Conservation (phyloP, 495 filamentous ascomycete species). For the Xylaria venustula region DNA sequence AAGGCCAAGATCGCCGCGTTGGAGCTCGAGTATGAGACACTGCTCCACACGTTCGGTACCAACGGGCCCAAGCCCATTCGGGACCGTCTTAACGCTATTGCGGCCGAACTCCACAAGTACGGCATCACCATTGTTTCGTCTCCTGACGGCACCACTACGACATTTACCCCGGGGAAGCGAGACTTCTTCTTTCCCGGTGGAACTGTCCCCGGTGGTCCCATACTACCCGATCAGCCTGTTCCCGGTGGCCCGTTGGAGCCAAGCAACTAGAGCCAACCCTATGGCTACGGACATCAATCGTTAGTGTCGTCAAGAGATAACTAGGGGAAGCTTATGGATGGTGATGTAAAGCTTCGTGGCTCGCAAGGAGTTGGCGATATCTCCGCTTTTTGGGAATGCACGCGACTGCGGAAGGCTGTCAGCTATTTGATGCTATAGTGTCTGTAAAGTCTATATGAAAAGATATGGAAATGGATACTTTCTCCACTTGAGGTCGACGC, state of each 20-base stretch:
- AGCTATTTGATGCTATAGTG: neutral
- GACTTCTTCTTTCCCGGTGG: conserved; percentile 19
- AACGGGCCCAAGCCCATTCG: conserved; percentile 23
- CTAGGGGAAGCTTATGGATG: neutral
- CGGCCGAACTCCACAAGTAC: conserved; percentile 34
- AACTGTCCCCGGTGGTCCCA: conserved; percentile 16
- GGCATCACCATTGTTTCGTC: conserved; percentile 37
- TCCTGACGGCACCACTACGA: conserved; percentile 36
- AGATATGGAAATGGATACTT: neutral
- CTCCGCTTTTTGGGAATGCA: neutral
- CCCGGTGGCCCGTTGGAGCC: conserved; percentile 27
- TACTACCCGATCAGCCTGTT: conserved; percentile 14
- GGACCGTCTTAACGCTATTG: conserved; percentile 26
- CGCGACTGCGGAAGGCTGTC: neutral
- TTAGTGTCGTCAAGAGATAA: neutral
- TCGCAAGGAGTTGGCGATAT: conserved; percentile 9
- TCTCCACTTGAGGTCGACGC: neutral
- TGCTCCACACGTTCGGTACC: conserved; percentile 23
- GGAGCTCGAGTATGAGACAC: conserved; percentile 25
- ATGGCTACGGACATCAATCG: neutral
- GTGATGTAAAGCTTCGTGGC: conserved; percentile 1
- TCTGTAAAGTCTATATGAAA: neutral
- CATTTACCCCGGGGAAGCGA: conserved; percentile 37
- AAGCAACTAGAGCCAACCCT: neutral
- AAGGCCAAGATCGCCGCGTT: conserved; percentile 27